A percentile compares a stretch with the other conserved stretches of the same genome.
Evolutionary conservation across 176 grass and related monocot genomes (phyloP).

Genomic region (Saccharum spontaneum): DNA sequence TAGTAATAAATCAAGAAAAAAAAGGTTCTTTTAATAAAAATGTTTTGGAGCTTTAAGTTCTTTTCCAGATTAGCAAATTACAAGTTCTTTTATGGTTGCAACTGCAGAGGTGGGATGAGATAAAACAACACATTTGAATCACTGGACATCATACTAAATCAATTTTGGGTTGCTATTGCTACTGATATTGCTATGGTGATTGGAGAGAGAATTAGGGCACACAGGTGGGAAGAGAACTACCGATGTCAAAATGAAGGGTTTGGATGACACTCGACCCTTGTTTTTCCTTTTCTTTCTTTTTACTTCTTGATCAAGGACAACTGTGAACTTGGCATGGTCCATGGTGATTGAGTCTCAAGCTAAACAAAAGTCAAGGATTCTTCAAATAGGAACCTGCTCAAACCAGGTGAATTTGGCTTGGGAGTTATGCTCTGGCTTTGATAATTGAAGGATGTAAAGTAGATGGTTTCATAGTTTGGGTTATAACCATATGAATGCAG

Average conservation of each 20-base stretch:
- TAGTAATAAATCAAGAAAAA: background rate
- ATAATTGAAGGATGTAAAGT: background rate
- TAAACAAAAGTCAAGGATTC: background rate
- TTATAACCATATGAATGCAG: background rate
- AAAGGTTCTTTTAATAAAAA: background rate
- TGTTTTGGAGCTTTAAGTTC: background rate
- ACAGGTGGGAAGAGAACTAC: background rate
- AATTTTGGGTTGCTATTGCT: conserved; percentile 5
- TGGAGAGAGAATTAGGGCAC: background rate
- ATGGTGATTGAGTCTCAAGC: background rate
- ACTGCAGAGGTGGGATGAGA: background rate
- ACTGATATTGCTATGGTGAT: background rate
- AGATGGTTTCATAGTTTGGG: background rate
- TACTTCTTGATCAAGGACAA: background rate
- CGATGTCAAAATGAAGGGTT: background rate
- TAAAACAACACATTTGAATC: background rate
- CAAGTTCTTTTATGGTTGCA: background rate
- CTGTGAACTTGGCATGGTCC: background rate
- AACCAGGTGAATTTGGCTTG: background rate
- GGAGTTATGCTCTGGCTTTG: background rate
- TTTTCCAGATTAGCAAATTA: background rate
- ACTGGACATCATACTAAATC: background rate
- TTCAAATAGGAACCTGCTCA: background rate
- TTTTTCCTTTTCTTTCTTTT: background rate
- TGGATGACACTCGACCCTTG: background rate